Conservation (phyloP, 768 basidiomycete genomes). For the Kwoniella mangroviensis region DNA sequence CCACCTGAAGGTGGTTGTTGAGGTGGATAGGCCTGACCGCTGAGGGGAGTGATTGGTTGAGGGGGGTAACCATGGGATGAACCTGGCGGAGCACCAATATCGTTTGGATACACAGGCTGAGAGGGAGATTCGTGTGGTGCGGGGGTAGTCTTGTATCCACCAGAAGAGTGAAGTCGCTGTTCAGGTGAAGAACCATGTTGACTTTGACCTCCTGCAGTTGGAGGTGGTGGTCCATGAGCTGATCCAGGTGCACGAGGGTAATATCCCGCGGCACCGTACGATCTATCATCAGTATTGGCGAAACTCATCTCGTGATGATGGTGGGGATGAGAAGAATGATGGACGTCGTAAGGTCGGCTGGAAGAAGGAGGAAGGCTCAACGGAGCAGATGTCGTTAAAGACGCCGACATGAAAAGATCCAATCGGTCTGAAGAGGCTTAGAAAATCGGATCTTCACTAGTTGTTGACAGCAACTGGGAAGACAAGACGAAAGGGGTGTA, state of each 20-base stretch:
- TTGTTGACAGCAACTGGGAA: neutral
- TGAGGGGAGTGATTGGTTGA: slow-evolving; percentile 45
- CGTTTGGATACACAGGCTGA: slow-evolving; percentile 28
- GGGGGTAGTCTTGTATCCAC: slow-evolving; percentile 29
- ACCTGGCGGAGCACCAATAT: slow-evolving; percentile 31
- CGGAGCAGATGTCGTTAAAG: slow-evolving; percentile 34
- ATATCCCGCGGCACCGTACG: slow-evolving; percentile 20
- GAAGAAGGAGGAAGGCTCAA: slow-evolving; percentile 27
- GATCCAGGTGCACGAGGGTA: slow-evolving; percentile 35
- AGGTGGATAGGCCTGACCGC: slow-evolving; percentile 36
- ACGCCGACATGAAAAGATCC: slow-evolving; percentile 24
- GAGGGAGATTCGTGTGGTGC: slow-evolving; percentile 33
- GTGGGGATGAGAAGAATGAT: slow-evolving; percentile 16
- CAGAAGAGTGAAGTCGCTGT: slow-evolving; percentile 37
- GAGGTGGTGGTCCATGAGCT: slow-evolving; percentile 31
- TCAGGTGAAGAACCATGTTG: slow-evolving; percentile 26
- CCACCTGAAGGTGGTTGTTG: slow-evolving; percentile 33
- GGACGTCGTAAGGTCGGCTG: slow-evolving; percentile 22
- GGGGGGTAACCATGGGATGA: slow-evolving; percentile 40
- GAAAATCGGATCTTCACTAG: neutral
- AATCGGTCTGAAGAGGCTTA: neutral
- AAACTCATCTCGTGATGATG: slow-evolving; percentile 26
- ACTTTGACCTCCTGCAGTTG: slow-evolving; percentile 9
- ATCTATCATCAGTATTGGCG: slow-evolving; percentile 25
- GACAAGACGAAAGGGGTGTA: too few relatives aligned